These are phyloP conservation scores for Echites panduratus DNA, from an alignment of 257 asterid species.

Conservation along the genomic window DNA sequence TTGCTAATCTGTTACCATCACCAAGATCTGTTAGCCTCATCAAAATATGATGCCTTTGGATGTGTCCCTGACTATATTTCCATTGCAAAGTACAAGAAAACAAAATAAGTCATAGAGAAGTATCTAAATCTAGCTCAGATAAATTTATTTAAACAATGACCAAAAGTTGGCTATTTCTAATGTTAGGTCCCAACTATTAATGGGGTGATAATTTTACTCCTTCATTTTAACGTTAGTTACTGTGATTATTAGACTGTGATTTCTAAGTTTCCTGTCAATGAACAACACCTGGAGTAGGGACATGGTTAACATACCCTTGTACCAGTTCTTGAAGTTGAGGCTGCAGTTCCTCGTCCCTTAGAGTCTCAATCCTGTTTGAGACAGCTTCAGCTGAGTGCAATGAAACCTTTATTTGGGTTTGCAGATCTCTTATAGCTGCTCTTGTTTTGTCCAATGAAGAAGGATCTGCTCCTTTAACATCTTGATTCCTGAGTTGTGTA, in stretches of 20 bases:
- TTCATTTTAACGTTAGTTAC: neutral
- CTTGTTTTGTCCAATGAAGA: slow-evolving; percentile 58
- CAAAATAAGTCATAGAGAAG: neutral
- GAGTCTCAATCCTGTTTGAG: slow-evolving; percentile 82
- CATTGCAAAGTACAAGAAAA: neutral
- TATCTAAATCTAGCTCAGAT: neutral
- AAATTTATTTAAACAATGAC: neutral
- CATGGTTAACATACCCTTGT: slow-evolving; percentile 56
- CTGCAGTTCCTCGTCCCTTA: slow-evolving; percentile 80
- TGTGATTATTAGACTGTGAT: neutral
- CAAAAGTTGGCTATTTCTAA: neutral
- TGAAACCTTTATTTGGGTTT: slow-evolving; percentile 86
- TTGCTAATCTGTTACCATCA: slow-evolving; percentile 50
- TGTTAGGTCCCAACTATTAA: neutral
- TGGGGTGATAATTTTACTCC: neutral
- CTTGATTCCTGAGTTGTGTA: slow-evolving; percentile 64
- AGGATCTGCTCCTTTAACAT: slow-evolving; percentile 71
- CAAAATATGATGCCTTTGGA: slow-evolving; percentile 4
- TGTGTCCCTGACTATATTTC: neutral
- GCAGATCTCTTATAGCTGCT: slow-evolving; percentile 59
- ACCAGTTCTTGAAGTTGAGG: slow-evolving; percentile 81
- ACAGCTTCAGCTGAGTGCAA: slow-evolving; percentile 84
- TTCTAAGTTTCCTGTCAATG: neutral
- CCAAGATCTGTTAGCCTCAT: slow-evolving; percentile 33
- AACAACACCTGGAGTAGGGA: neutral